Conservation (phyloP, 176 grass and related monocot genomes). For the Carex kokanica region DNA sequence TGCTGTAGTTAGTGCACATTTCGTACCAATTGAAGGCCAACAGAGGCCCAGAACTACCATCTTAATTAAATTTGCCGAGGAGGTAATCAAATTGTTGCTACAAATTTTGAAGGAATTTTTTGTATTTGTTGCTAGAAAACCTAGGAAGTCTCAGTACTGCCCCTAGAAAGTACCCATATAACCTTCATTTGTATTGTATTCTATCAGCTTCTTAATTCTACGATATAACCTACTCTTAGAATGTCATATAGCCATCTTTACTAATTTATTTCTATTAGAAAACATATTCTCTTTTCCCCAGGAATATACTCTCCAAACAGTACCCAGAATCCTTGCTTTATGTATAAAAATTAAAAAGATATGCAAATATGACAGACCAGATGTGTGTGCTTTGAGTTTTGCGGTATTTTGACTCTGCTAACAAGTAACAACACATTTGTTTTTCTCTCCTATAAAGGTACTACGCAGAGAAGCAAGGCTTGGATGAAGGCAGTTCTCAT, state of each 20-base stretch:
- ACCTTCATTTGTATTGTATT: background rate
- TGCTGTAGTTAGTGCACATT: conserved; percentile 84
- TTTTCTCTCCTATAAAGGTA: conserved; percentile 46
- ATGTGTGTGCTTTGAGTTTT: background rate
- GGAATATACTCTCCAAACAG: background rate
- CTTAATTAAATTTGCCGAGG: conserved; percentile 95
- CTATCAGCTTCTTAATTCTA: background rate
- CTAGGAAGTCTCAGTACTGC: background rate
- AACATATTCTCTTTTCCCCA: background rate
- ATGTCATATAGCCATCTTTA: background rate
- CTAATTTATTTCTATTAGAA: background rate
- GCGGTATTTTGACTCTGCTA: background rate
- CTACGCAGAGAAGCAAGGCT: conserved; percentile 63
- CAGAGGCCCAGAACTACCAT: conserved; percentile 92
- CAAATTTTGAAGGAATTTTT: conserved; percentile 1
- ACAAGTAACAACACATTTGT: background rate
- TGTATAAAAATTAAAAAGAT: background rate
- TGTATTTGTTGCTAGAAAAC: conserved; percentile 2
- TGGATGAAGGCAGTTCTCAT: conserved; percentile 34
- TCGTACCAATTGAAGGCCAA: conserved; percentile 84
- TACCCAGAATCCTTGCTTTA: background rate
- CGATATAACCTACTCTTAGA: conserved; percentile 2
- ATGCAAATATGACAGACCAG: background rate
- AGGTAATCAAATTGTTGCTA: conserved; percentile 43
- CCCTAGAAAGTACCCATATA: background rate